Conservation (phyloP, 2,329 filamentous ascomycete genomes). For the Cordyceps javanica region DNA sequence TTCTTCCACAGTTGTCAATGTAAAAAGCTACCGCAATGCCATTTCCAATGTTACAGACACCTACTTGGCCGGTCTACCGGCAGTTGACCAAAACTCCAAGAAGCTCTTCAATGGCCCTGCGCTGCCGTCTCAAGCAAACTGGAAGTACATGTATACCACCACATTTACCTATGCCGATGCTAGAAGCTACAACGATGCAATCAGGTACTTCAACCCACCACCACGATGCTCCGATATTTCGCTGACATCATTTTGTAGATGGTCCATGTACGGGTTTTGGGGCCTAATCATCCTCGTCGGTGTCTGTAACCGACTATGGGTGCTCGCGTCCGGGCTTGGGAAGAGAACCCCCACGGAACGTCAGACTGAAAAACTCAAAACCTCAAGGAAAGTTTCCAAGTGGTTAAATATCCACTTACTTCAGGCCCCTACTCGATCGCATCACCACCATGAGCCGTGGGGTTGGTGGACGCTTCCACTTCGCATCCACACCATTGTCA, state of each 20-base stretch:
- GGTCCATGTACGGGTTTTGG: slow-evolving; percentile 16
- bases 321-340: neutral
- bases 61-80: slow-evolving; percentile 14
- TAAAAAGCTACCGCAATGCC: slow-evolving; percentile 10
- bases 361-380: neutral
- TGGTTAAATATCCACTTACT: slow-evolving; percentile 13
- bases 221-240: neutral
- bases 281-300: slow-evolving; percentile 13
- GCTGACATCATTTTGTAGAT: neutral
- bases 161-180: slow-evolving; percentile 6
- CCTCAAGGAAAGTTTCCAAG: neutral
- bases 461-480: slow-evolving; percentile 33
- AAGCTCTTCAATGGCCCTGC: slow-evolving; percentile 6
- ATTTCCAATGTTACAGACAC: slow-evolving; percentile 13
- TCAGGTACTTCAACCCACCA: neutral
- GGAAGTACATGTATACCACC: slow-evolving; percentile 12
- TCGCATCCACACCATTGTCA: slow-evolving; percentile 28
- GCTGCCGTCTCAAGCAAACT: slow-evolving; percentile 13
- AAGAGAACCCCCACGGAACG: neutral
- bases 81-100: slow-evolving; percentile 14
- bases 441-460: slow-evolving; percentile 18
- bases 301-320: slow-evolving; percentile 11
- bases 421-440: slow-evolving; percentile 13
- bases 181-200: slow-evolving; percentile 10
- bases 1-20: slow-evolving; percentile 15